Conservation (phyloP, 192 early-diverging fungal genomes). For the Chytriomyces confervae region DNA sequence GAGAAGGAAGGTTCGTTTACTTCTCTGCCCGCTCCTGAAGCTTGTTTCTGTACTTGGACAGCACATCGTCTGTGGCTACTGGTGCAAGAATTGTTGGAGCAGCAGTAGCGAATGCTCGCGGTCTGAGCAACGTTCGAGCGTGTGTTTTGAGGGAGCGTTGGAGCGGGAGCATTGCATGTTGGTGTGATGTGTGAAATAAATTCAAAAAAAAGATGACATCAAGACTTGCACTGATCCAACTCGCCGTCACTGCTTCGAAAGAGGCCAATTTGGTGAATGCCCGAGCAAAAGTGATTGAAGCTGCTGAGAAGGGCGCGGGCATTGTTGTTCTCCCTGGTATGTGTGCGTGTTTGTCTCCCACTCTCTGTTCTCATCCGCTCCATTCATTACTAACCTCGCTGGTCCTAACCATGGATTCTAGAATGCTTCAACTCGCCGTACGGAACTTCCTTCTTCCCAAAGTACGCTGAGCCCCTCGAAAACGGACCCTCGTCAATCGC, state of each 20-base stretch:
- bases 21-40: slow-evolving; percentile 60
- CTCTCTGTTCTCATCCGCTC: not conserved
- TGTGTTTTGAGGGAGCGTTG: no score
- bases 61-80: not conserved
- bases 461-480: slow-evolving; percentile 87
- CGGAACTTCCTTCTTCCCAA: slow-evolving; percentile 87
- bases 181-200: not conserved
- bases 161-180: no score
- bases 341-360: not conserved
- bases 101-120: no score
- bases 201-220: not conserved
- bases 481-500: slow-evolving; percentile 72
- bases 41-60: slow-evolving; percentile 69
- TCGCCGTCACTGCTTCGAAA: slow-evolving; percentile 78
- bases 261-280: slow-evolving; percentile 80
- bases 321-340: slow-evolving; percentile 90
- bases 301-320: slow-evolving; percentile 79
- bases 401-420: slow-evolving; percentile 40
- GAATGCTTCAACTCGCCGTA: slow-evolving; percentile 99
- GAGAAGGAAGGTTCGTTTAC: slow-evolving; percentile 37
- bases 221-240: slow-evolving; percentile 66
- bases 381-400: not conserved
- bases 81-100: not conserved
- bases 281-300: slow-evolving; percentile 79
- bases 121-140: no score